phyloP scores from a whole-genome alignment of 495 filamentous ascomycete species.

The Xylaria curta region DNA sequence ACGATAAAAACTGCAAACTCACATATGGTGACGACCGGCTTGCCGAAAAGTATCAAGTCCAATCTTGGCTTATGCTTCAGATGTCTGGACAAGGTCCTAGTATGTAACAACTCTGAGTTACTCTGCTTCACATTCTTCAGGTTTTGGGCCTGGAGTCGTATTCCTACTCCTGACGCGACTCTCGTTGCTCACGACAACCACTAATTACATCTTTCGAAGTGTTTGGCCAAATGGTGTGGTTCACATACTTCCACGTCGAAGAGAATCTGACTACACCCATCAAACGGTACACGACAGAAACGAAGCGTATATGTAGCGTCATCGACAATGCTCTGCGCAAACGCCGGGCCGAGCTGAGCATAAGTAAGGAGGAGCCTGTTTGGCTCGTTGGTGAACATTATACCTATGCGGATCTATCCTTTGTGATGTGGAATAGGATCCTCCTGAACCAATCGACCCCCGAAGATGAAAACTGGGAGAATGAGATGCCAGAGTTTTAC shows the following conservation, averaged over 20 bases:
- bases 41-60: slow-evolving; percentile 51
- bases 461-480: slow-evolving; percentile 23
- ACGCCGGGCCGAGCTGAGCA: slow-evolving; percentile 42
- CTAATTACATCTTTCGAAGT: slow-evolving; percentile 3
- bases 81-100: slow-evolving; percentile 70
- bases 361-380: slow-evolving; percentile 48
- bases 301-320: slow-evolving; percentile 64
- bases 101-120: slow-evolving; percentile 14
- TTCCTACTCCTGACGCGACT: neutral
- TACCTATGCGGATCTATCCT: slow-evolving; percentile 66
- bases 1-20: slow-evolving; percentile 65
- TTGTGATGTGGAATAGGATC: slow-evolving; percentile 60
- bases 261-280: slow-evolving; percentile 60
- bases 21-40: slow-evolving; percentile 55
- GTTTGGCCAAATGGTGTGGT: slow-evolving; percentile 60
- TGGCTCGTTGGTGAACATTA: slow-evolving; percentile 67
- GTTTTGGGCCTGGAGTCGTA: no score
- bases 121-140: neutral
- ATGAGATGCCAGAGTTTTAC: slow-evolving; percentile 42
- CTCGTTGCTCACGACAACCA: neutral
- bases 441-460: slow-evolving; percentile 23
- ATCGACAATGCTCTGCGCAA: slow-evolving; percentile 58
- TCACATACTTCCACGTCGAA: slow-evolving; percentile 61
- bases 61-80: slow-evolving; percentile 70
- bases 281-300: slow-evolving; percentile 66